phyloP scores from a whole-genome alignment of 2,329 filamentous ascomycete species.

The Akanthomyces lecanii region DNA sequence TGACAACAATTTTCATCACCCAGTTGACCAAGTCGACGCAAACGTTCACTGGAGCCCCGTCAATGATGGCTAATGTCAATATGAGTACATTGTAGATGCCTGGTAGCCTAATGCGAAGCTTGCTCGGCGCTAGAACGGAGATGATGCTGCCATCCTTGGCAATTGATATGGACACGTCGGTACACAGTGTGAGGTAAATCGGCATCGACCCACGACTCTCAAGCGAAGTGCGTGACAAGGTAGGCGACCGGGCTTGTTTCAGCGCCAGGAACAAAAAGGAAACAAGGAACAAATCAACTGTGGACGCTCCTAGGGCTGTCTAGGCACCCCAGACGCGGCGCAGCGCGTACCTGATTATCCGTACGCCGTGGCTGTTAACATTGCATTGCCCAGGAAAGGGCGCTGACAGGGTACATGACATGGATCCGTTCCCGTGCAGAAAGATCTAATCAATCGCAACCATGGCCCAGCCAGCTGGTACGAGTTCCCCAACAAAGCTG shows the following conservation, averaged over 20 bases:
- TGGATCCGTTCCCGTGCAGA: constrained; percentile 5
- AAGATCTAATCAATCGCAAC: constrained; percentile 12
- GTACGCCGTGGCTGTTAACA: not conserved
- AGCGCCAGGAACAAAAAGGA: not conserved
- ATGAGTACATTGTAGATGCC: not conserved
- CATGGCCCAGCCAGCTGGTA: constrained; percentile 6
- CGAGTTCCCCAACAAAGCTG: constrained; percentile 4
- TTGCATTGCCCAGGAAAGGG: not conserved
- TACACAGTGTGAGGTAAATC: not conserved
- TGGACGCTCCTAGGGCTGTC: not conserved
- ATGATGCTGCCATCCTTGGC: not conserved
- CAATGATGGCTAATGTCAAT: no score
- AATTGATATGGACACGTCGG: not conserved
- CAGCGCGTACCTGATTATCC: not conserved
- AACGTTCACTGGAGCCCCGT: no score
- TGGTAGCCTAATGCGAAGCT: not conserved
- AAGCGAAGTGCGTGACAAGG: not conserved
- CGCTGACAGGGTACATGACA: not conserved
- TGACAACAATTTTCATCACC: no score
- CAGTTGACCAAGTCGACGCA: no score
- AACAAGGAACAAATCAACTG: not conserved
- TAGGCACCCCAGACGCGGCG: not conserved
- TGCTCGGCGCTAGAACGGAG: not conserved
- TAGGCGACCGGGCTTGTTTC: not conserved
- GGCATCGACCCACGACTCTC: not conserved